Percentiles rank a stretch among this genome's conserved stretches.
phyloP scores from a whole-genome alignment of 1,139 yeast species.

The Debaryomyces singareniensis region DNA sequence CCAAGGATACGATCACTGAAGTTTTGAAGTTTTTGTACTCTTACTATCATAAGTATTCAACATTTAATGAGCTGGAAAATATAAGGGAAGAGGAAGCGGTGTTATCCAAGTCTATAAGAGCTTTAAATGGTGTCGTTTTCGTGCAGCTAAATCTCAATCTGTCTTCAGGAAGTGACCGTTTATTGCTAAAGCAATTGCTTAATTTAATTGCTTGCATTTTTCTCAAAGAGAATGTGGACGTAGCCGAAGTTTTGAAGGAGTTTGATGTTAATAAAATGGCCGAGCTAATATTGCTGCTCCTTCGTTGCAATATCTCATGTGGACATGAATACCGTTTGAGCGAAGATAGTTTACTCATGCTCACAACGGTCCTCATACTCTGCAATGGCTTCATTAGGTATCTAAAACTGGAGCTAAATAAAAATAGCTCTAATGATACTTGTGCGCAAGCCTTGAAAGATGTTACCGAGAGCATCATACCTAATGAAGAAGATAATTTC shows the following conservation, averaged over 20 bases:
- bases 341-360: no score
- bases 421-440: no score
- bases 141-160: neutral
- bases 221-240: neutral
- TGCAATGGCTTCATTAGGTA: no score
- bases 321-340: no score
- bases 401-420: no score
- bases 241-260: neutral
- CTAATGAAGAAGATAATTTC: neutral
- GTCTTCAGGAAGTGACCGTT: neutral
- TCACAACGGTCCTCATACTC: no score
- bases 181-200: neutral
- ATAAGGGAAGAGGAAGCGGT: neutral
- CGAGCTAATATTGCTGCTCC: no score
- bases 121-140: neutral
- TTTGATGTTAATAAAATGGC: neutral
- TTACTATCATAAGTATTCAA: neutral
- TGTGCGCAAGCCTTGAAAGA: no score
- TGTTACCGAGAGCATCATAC: slow-evolving; percentile 22
- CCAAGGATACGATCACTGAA: neutral
- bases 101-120: neutral
- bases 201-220: neutral
- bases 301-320: no score
- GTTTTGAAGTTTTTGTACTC: neutral
- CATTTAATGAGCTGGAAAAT: neutral